Base-by-base conservation (phyloP, 345 rosid genomes). In the Pelargonium nanum region DNA sequence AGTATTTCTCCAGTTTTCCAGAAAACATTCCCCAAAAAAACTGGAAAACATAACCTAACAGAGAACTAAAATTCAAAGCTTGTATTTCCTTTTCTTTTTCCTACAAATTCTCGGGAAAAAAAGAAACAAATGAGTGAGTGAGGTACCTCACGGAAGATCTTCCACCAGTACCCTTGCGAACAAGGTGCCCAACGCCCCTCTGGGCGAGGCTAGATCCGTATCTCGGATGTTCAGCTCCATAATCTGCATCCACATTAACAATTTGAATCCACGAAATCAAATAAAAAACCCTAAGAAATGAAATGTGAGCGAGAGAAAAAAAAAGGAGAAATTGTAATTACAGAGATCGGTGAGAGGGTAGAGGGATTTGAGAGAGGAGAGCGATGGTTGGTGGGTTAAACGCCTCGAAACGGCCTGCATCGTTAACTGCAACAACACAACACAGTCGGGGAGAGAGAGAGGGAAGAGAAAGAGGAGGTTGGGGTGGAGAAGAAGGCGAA, bases 141-240 rank as follows among this genome's bases (percentile, higher is more conserved):
- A 21, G 12, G 25, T 44, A 30, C 97, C 99, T 93, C 48, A 93
- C 96, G 48, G 99, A 93, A 65, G 97, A 93, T 82, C 99, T 79
- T 25, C 99, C 99, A 61, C 97, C 99, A 58, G 99, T 93, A 26
- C 99, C 99, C 84, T 90, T 93, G 61, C 96, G 97, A 64, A 92
- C 85, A 40, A 93, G 84, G 63, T 84, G 88, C 58, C 90, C 96
- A 22, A 72, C 72, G 60, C 95, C 95, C 73, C 76, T 84, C 51
- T 81, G 55, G 50, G 80, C 74, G 48, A 88, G 77, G 30, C 92
- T 81, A 57, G 97, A 86, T 65, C 72, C 81, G 61, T 73, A 77
- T 5, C 99, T 83, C 24, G 68, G 75, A 77, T 71, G 76, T 62
- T 80, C 96, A 71, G 56, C 75, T 26, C 83, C 88, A 74, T 75